Conservation (phyloP, 1,284 basidiomycete genomes). For the Papiliotrema laurentii region DNA sequence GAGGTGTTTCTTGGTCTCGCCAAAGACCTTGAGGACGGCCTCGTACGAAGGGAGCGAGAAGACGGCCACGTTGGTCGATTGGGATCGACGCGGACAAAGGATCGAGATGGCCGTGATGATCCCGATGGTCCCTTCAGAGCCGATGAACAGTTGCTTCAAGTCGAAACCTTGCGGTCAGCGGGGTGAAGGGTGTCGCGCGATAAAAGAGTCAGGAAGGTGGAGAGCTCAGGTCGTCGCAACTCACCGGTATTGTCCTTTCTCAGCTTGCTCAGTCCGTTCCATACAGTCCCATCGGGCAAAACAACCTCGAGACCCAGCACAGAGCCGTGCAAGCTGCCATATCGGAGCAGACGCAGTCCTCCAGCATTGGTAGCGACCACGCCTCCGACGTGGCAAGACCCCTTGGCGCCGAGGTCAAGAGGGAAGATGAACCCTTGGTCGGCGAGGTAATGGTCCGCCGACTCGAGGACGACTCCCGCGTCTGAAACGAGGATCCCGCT, state of each 20-base stretch:
- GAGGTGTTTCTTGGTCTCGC: conserved; percentile 61
- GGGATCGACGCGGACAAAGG: conserved; percentile 84
- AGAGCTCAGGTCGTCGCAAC: conserved; percentile 16
- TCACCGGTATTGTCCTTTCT: conserved; percentile 97
- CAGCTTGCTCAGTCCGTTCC: conserved; percentile 71
- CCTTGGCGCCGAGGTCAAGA: conserved; percentile 95
- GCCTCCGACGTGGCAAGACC: conserved; percentile 98
- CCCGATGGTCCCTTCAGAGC: conserved; percentile 92
- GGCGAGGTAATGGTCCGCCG: conserved; percentile 78
- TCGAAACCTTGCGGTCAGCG: conserved; percentile 70
- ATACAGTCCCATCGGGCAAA: conserved; percentile 90
- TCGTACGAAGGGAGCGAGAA: conserved; percentile 56
- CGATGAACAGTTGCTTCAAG: conserved; percentile 97
- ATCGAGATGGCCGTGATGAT: conserved; percentile 95
- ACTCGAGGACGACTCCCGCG: conserved; percentile 92
- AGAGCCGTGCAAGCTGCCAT: conserved; percentile 91
- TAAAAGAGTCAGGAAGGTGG: not conserved
- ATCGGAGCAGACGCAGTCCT: conserved; percentile 85
- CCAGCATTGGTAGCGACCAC: conserved; percentile 98
- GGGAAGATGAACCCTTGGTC: conserved; percentile 95
- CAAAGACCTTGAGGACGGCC: conserved; percentile 54
- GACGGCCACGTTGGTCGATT: conserved; percentile 56
- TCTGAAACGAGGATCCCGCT: conserved; percentile 66
- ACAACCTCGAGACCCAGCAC: conserved; percentile 98
- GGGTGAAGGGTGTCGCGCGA: no score